These are phyloP conservation scores for Talaromyces sp. DNA, from an alignment of 2,329 filamentous ascomycete genomes.

Conservation along the genomic window DNA sequence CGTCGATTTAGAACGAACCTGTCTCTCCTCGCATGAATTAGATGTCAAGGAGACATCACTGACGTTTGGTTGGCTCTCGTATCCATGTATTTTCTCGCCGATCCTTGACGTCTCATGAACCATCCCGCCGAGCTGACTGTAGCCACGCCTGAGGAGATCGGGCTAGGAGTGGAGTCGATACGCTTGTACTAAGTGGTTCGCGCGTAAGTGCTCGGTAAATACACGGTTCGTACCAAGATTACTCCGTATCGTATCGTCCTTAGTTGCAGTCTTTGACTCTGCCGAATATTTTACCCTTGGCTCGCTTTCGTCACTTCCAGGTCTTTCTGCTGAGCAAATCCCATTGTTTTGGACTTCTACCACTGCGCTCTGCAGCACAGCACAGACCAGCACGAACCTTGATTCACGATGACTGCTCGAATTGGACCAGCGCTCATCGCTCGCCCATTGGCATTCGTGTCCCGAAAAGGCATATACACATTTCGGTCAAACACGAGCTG, in stretches of 20 bases:
- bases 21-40: constrained; percentile 5
- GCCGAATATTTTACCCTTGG: background rate
- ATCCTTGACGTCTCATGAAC: constrained; percentile 2
- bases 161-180: background rate
- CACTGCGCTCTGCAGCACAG: background rate
- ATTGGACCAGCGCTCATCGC: background rate
- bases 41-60: background rate
- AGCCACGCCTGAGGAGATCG: background rate
- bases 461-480: constrained; percentile 6
- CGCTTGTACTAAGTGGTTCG: background rate
- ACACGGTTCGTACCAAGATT: background rate
- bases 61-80: background rate
- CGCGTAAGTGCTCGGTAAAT: background rate
- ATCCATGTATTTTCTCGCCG: background rate
- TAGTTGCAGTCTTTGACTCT: background rate
- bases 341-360: background rate
- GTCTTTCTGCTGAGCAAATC: background rate
- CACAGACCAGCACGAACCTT: constrained; percentile 1
- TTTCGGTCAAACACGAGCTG: background rate
- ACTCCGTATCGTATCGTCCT: background rate
- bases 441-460: background rate
- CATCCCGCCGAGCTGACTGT: background rate
- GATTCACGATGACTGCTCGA: background rate
- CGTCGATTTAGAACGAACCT: background rate
- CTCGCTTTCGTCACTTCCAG: background rate